Conservation (phyloP, 1,284 basidiomycete species). For the Gymnopus androsaceus region DNA sequence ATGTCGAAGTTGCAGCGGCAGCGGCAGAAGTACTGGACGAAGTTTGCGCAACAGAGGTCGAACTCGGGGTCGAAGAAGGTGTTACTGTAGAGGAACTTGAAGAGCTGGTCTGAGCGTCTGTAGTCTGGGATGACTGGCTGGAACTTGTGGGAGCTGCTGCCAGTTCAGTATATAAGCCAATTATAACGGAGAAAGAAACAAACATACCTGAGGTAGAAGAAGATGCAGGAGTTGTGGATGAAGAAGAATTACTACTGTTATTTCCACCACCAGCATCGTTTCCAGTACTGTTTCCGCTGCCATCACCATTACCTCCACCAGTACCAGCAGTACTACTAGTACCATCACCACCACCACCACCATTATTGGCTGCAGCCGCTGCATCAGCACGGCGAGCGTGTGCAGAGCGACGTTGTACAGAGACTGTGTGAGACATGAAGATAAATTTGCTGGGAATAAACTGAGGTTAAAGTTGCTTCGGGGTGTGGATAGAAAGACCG, state of each 20-base stretch:
- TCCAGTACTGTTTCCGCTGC: neutral
- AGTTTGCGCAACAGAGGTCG: neutral
- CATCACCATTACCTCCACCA: neutral
- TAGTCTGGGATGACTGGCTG: neutral
- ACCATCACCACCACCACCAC: neutral
- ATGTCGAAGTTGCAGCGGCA: neutral
- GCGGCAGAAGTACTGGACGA: neutral
- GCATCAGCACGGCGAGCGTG: conserved; percentile 1
- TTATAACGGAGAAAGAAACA: neutral
- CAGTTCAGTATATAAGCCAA: too few species aligned
- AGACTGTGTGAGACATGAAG: conserved; percentile 9
- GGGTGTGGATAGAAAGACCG: too few species aligned
- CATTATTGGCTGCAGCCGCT: neutral
- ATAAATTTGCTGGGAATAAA: neutral
- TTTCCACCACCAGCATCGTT: neutral
- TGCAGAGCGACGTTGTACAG: neutral
- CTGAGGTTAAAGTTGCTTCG: neutral
- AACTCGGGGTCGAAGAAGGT: neutral
- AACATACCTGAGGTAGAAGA: neutral
- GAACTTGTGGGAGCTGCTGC: neutral
- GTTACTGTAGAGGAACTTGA: neutral
- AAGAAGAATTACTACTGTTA: neutral
- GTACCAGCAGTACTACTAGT: neutral
- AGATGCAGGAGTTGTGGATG: neutral
- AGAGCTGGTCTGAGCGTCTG: neutral